Evolutionary conservation across 129 eudicot species (phyloP).

Genomic region (Flaveria brownii): DNA sequence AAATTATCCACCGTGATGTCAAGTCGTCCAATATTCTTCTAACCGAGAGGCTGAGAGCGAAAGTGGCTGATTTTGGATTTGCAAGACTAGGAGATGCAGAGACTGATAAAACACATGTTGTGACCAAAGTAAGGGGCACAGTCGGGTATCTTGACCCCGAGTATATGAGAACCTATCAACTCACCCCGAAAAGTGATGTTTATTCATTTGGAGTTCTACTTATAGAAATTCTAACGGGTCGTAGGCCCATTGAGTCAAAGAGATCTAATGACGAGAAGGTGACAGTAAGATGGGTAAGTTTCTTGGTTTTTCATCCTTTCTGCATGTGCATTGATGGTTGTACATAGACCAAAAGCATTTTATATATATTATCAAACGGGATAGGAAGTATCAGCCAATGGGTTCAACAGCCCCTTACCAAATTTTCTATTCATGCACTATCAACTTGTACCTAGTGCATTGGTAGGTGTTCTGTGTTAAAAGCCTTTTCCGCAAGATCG

Average conservation of each 20-base stretch:
- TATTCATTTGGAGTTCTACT: slow-evolving; percentile 88
- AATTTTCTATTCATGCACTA: background rate
- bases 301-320: slow-evolving; percentile 7
- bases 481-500: too few species aligned
- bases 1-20: slow-evolving; percentile 90
- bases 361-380: too few species aligned
- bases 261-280: slow-evolving; percentile 69
- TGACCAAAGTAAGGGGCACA: slow-evolving; percentile 88
- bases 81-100: slow-evolving; percentile 80
- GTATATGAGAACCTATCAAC: slow-evolving; percentile 88
- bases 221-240: slow-evolving; percentile 85
- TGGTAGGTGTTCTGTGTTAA: too few species aligned
- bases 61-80: slow-evolving; percentile 94
- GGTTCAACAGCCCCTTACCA: background rate
- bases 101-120: slow-evolving; percentile 61
- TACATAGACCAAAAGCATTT: background rate
- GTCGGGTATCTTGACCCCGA: slow-evolving; percentile 98
- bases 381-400: too few species aligned
- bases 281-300: slow-evolving; percentile 87
- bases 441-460: too few species aligned
- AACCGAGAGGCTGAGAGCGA: slow-evolving; percentile 75
- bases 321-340: slow-evolving; percentile 16
- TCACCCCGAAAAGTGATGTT: slow-evolving; percentile 87
- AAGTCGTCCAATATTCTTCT: slow-evolving; percentile 94
- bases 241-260: slow-evolving; percentile 80